These are phyloP conservation scores for Cymbidium sinense DNA, from an alignment of 106 monocot genomes.

Conservation along the genomic window DNA sequence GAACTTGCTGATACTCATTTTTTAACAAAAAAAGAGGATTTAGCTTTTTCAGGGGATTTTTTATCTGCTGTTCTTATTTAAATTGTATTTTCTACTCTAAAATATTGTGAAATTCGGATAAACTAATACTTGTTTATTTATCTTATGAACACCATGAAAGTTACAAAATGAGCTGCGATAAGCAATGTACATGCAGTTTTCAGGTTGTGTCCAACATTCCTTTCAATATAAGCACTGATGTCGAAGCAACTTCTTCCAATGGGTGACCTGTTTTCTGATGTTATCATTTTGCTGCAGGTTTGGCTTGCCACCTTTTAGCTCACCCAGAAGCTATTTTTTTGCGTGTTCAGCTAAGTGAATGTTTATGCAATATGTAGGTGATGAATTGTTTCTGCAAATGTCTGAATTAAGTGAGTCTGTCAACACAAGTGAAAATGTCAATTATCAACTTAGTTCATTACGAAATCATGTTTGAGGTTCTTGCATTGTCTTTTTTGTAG, in stretches of 20 bases:
- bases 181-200: slow-evolving; percentile 4
- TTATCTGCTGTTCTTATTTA: neutral
- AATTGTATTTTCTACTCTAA: neutral
- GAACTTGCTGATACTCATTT: neutral
- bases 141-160: neutral
- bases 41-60: neutral
- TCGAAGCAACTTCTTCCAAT: slow-evolving; percentile 81
- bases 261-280: slow-evolving; percentile 89
- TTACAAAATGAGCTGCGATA: neutral
- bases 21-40: neutral
- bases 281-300: slow-evolving; percentile 96
- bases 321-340: too few relatives aligned
- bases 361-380: neutral
- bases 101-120: slow-evolving; percentile 1
- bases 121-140: neutral
- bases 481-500: neutral
- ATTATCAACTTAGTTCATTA: neutral
- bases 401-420: neutral
- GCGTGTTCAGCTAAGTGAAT: neutral
- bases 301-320: slow-evolving; percentile 6
- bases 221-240: slow-evolving; percentile 92
- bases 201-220: slow-evolving; percentile 97
- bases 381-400: neutral
- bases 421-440: neutral
- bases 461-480: neutral